These are phyloP conservation scores for Phytophthora sp. DNA, from an alignment of 352 stramenopile species.

Conservation along the genomic window DNA sequence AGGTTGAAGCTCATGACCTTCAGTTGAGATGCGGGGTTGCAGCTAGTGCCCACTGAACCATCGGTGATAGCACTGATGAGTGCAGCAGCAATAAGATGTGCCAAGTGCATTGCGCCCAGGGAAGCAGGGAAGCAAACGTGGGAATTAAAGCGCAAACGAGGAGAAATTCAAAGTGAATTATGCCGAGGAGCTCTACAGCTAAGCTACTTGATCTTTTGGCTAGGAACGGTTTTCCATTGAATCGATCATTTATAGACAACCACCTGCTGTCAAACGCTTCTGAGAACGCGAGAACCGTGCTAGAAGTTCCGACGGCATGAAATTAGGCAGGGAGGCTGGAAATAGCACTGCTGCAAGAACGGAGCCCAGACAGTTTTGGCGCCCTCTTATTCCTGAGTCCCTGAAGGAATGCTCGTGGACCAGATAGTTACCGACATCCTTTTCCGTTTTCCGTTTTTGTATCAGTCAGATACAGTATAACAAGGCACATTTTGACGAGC, in stretches of 20 bases:
- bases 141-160: not conserved
- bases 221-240: conserved; percentile 14
- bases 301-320: conserved; percentile 13
- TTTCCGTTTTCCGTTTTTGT: no score
- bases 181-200: not conserved
- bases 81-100: not conserved
- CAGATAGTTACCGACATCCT: no score
- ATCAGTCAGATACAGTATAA: no score
- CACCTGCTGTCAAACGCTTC: conserved; percentile 17
- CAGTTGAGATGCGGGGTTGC: conserved; percentile 18
- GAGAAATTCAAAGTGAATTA: conserved; percentile 26
- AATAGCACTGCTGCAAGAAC: conserved; percentile 6
- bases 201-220: conserved; percentile 16
- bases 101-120: conserved; percentile 17
- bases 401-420: no score
- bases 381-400: not conserved
- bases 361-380: not conserved
- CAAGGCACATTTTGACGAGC: no score
- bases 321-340: conserved; percentile 8
- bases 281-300: conserved; percentile 21
- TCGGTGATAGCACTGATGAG: not conserved
- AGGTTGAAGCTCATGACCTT: conserved; percentile 82
- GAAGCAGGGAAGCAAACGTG: not conserved
- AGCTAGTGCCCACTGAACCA: conserved; percentile 6
- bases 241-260: conserved; percentile 23